Base-by-base conservation (phyloP, 495 filamentous ascomycete species). In the Neurospora africana region DNA sequence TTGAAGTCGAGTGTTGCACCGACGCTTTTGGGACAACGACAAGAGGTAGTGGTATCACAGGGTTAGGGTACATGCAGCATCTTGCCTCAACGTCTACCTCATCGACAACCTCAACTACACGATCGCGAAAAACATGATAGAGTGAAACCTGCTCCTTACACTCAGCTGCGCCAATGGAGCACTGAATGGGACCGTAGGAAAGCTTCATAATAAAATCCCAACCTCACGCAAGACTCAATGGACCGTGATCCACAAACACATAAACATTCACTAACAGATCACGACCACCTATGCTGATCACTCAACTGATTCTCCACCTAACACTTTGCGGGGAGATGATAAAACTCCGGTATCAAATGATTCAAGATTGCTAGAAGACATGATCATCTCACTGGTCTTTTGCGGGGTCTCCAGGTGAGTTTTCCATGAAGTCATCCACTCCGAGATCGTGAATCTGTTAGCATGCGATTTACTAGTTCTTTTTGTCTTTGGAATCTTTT, bases 361-460 rank as follows among this genome's bases (percentile, higher is more conserved):
- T 2, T 6, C 0, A 3, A 19, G 15, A 33, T 61, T 61, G 5
- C 0, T 0, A 17, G 1, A 33, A 61, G 21, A 33, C 15, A 30
- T 1, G 13, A 17, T 17, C 0, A 30, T 61, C 53, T 4, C 1
- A 7, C 23, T 17, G 2, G 53, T 30, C 2, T 17, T 17, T 30
- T 61, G 23, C 53, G 53, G 53, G 53, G 53, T 61, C 13, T 9
- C 27, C 27, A 30, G 2, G 27, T 61, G 5, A 30, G 5, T 17
- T 1, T 19, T 19, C 0, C 1, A 19, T 9, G 1, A 8, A 1
- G 2, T 61, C 3, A 3, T 17, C 4, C 13, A 33, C 1, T 1
- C 5, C 13, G 0, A 61, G 0, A 0, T 61, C 27, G 53, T 5
- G 53, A 33, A 19, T 61, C 53, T 33, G 53, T 61, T 19, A 61